Evolutionary conservation across 2,329 filamentous ascomycete species (phyloP).

Genomic region (Colletotrichum sp.): DNA sequence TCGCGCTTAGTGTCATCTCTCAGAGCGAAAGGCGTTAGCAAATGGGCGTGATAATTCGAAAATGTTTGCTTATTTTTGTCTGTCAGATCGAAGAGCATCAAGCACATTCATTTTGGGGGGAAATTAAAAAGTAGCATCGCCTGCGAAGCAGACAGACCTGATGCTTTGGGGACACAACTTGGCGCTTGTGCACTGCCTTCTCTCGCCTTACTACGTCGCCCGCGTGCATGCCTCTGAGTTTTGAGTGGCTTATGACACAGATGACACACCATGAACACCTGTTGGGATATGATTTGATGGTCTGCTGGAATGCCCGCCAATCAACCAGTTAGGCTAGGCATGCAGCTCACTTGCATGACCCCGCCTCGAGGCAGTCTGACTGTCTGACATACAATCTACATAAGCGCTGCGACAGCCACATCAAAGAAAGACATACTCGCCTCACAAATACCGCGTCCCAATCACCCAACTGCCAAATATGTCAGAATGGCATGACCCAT

Average conservation of each 20-base stretch:
- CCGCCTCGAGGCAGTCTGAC: neutral
- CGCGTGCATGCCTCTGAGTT: neutral
- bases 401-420: too few species aligned
- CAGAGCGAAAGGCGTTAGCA: neutral
- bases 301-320: neutral
- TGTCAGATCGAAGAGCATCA: too few species aligned
- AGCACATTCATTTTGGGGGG: too few species aligned
- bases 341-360: neutral
- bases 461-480: neutral
- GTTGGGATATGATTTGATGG: neutral
- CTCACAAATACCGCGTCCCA: too few species aligned
- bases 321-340: neutral
- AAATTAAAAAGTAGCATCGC: too few species aligned
- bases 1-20: rapidly evolving
- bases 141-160: neutral
- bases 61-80: too few species aligned
- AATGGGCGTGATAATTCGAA: too few species aligned
- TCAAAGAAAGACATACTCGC: too few species aligned
- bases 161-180: neutral
- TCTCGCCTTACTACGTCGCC: rapidly evolving
- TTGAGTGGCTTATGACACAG: neutral
- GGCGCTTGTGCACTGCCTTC: neutral
- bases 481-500: neutral
- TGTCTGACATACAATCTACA: too few species aligned
- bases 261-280: neutral